These are phyloP conservation scores for Boechera retrofracta DNA, from an alignment of 345 rosid species.

Conservation along the genomic window DNA sequence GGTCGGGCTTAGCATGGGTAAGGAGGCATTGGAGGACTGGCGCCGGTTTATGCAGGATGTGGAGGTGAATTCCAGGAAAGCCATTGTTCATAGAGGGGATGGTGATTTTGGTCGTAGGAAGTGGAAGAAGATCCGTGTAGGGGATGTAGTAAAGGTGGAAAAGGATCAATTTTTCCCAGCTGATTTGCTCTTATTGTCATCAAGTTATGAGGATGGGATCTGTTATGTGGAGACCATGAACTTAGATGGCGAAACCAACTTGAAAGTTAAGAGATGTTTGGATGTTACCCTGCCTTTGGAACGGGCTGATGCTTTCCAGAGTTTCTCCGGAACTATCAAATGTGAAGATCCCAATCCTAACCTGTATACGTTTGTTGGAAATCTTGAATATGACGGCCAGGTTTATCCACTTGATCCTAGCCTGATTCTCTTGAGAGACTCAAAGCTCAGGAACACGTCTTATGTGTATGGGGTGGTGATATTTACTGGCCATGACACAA, in stretches of 20 bases:
- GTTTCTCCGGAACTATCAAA: conserved; percentile 51
- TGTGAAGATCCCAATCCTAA: conserved; percentile 84
- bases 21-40: conserved; percentile 82
- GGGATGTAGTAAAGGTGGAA: conserved; percentile 67
- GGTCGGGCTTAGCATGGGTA: conserved; percentile 70
- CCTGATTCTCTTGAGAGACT: conserved; percentile 74
- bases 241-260: conserved; percentile 77
- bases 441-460: conserved; percentile 75
- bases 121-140: conserved; percentile 67
- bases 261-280: conserved; percentile 68
- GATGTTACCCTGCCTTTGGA: conserved; percentile 59
- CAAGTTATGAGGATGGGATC: conserved; percentile 78
- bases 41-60: conserved; percentile 57
- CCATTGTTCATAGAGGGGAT: conserved; percentile 52
- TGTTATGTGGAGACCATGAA: conserved; percentile 91
- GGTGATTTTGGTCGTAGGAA: conserved; percentile 54
- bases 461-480: conserved; percentile 72
- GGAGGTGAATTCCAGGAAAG: conserved; percentile 55
- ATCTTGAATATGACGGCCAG: conserved; percentile 55
- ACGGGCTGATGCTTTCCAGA: conserved; percentile 51
- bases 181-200: conserved; percentile 71
- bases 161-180: conserved; percentile 70
- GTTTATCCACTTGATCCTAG: conserved; percentile 57
- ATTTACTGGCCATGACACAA: conserved; percentile 73
- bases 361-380: conserved; percentile 74